Evolutionary conservation across 2,329 filamentous ascomycete species (phyloP).

Genomic region (Neoscytalidium dimidiatum): DNA sequence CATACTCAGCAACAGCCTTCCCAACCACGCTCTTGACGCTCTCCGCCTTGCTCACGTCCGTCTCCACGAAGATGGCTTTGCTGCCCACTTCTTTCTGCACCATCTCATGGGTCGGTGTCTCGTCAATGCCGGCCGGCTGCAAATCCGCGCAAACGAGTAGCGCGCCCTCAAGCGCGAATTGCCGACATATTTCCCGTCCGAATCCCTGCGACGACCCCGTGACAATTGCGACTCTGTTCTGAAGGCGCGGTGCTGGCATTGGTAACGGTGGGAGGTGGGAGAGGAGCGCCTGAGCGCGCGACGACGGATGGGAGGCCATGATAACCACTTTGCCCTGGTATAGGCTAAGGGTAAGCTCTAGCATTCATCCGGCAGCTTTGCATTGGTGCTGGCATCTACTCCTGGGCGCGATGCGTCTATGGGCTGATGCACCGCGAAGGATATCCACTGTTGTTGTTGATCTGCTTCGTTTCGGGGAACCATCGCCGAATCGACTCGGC

Average conservation of each 20-base stretch:
- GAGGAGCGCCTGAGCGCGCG: background rate
- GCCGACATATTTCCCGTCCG: slow-evolving; percentile 27
- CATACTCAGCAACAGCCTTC: slow-evolving; percentile 30
- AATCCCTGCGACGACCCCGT: slow-evolving; percentile 36
- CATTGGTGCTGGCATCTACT: too few relatives aligned
- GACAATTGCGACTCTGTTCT: slow-evolving; percentile 30
- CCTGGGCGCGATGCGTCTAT: background rate
- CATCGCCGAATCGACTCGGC: background rate
- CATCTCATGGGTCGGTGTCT: slow-evolving; percentile 13
- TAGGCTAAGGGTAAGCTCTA: too few relatives aligned
- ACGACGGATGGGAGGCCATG: too few relatives aligned
- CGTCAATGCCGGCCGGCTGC: background rate
- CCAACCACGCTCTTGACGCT: slow-evolving; percentile 24
- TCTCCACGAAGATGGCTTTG: slow-evolving; percentile 25
- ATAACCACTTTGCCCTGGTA: too few relatives aligned
- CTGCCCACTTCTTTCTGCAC: slow-evolving; percentile 18
- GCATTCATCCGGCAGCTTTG: too few relatives aligned
- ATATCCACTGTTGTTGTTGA: background rate
- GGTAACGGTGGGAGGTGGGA: background rate
- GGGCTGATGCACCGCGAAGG: background rate
- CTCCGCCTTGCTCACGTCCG: slow-evolving; percentile 28
- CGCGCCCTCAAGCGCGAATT: slow-evolving; percentile 21
- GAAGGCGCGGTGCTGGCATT: background rate
- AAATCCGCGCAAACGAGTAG: slow-evolving; percentile 26
- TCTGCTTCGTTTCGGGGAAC: background rate